Conservation (phyloP, 345 rosid species). For the Angophora floribunda region DNA sequence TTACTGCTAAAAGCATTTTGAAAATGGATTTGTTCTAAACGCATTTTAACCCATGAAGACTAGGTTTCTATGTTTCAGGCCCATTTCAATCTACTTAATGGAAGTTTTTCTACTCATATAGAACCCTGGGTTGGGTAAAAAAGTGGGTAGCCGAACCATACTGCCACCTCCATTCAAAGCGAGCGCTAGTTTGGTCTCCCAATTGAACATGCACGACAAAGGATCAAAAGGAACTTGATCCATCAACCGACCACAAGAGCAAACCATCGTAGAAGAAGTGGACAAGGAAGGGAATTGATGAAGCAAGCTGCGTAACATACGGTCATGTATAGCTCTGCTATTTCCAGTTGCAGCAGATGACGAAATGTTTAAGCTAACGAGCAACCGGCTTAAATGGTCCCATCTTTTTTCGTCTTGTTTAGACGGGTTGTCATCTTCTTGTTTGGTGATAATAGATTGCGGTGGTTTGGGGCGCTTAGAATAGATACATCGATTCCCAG, state of each 20-base stretch:
- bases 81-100: background rate
- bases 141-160: background rate
- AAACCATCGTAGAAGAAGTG: background rate
- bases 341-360: background rate
- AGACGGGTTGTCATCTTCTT: background rate
- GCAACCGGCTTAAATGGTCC: background rate
- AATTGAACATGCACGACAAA: background rate
- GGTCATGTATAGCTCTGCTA: background rate
- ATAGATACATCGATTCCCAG: background rate
- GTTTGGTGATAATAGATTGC: background rate
- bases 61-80: background rate
- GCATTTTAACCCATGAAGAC: background rate
- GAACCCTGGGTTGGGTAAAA: background rate
- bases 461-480: background rate
- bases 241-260: background rate
- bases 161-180: background rate
- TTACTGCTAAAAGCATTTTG: background rate
- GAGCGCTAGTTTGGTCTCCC: background rate
- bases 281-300: background rate
- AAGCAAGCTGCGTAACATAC: background rate
- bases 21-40: background rate
- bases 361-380: background rate
- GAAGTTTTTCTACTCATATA: background rate
- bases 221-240: background rate
- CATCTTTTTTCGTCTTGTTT: background rate